Percentiles rank a stretch among this genome's conserved stretches.
phyloP scores from a whole-genome alignment of 352 stramenopile species.

The Phytopythium helicoides region DNA sequence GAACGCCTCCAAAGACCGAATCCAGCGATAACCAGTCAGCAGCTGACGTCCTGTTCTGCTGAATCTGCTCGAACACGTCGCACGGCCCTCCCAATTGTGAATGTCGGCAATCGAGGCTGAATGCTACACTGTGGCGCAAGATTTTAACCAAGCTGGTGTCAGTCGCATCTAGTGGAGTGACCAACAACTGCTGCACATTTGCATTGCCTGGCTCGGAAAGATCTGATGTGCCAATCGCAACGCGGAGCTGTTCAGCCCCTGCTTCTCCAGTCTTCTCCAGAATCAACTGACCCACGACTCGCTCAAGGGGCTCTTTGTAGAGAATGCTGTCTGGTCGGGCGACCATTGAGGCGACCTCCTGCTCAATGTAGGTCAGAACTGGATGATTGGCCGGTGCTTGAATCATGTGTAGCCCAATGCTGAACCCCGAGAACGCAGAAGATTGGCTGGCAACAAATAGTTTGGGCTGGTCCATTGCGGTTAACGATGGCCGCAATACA shows the following conservation, averaged over 20 bases:
- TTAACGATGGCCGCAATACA: constrained; percentile 11
- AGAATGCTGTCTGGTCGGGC: constrained; percentile 20
- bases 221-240: constrained; percentile 13
- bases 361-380: constrained; percentile 26
- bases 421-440: constrained; percentile 7
- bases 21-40: constrained; percentile 19
- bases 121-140: constrained; percentile 12
- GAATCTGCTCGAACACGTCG: constrained; percentile 14
- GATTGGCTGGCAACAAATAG: constrained; percentile 22
- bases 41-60: constrained; percentile 14
- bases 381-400: constrained; percentile 25
- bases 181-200: constrained; percentile 19
- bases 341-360: constrained; percentile 19
- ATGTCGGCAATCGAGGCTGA: too few species aligned
- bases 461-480: constrained; percentile 1
- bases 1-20: constrained; percentile 28
- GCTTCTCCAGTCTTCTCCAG: constrained; percentile 18
- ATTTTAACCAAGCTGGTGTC: constrained; percentile 1
- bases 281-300: constrained; percentile 25
- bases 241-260: constrained; percentile 10
- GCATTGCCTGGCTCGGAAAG: constrained; percentile 20
- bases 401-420: constrained; percentile 26
- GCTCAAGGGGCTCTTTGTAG: constrained; percentile 18
- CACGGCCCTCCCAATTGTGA: too few species aligned
- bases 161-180: constrained; percentile 1